A percentile compares a stretch with the other conserved stretches of the same genome.
phyloP scores from a whole-genome alignment of 2,329 filamentous ascomycete species.

The Macrophomina pseudophaseolina region DNA sequence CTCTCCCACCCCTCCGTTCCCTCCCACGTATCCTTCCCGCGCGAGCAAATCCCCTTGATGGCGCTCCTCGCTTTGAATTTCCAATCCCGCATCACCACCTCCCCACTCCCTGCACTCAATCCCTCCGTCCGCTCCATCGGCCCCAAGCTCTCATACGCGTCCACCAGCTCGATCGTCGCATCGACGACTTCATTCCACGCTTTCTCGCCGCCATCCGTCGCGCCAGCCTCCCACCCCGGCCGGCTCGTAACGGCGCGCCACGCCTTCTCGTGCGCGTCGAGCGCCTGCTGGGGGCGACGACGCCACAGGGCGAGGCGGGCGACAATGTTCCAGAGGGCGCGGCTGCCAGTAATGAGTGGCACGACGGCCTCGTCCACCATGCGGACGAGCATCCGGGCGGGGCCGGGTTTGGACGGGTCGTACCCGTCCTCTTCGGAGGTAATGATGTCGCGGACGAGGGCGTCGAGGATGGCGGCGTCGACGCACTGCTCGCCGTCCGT shows the following conservation, averaged over 20 bases:
- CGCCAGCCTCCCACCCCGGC: slow-evolving; percentile 52
- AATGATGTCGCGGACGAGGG: slow-evolving; percentile 74
- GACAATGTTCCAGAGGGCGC: slow-evolving; percentile 77
- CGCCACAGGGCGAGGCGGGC: slow-evolving; percentile 76
- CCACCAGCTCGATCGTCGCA: slow-evolving; percentile 80
- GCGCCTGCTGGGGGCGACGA: slow-evolving; percentile 69
- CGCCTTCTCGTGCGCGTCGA: slow-evolving; percentile 86
- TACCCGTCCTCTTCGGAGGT: slow-evolving; percentile 49
- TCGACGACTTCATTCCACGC: slow-evolving; percentile 76
- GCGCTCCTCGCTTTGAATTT: slow-evolving; percentile 86
- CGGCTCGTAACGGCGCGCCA: slow-evolving; percentile 75
- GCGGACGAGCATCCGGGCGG: slow-evolving; percentile 67
- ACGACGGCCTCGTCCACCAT: slow-evolving; percentile 76
- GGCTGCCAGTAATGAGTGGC: slow-evolving; percentile 81
- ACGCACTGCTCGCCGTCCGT: slow-evolving; percentile 76
- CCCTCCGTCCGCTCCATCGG: slow-evolving; percentile 58
- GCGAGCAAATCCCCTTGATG: slow-evolving; percentile 80
- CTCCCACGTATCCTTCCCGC: slow-evolving; percentile 83
- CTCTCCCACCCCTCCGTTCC: slow-evolving; percentile 70
- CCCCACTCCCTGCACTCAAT: slow-evolving; percentile 53
- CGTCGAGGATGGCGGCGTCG: slow-evolving; percentile 73
- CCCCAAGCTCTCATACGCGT: slow-evolving; percentile 78
- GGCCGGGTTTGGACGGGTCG: slow-evolving; percentile 51
- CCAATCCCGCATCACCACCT: slow-evolving; percentile 79
- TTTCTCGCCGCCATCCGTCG: slow-evolving; percentile 58